Evolutionary conservation across 179 eudicot genomes (phyloP), one percentile per base, ranked within the genome.

Genomic region (Vitellaria paradoxa): DNA sequence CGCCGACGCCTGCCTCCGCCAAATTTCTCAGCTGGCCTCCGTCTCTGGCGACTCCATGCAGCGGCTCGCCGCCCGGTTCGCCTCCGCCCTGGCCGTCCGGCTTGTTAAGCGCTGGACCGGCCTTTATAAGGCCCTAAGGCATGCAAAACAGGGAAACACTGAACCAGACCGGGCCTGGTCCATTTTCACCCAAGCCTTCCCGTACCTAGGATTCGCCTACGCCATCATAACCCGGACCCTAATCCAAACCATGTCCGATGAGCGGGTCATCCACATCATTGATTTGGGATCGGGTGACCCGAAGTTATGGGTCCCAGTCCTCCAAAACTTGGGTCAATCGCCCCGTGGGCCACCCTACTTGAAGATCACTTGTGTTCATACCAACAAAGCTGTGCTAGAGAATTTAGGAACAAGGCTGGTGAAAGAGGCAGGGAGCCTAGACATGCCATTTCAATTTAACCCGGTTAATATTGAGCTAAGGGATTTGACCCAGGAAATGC

Each of bases 61-160:
- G 55, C 77, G 88, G 55, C 75, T 86, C 1, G 81, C 86, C 6
- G 65, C 85, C 47, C 24, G 81, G 21, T 86, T 83, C 9, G 79
- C 88, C 69, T 55, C 84, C 0, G 86, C 88, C 6, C 56, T 83
- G 65, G 88, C 85, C 6, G 65, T 56, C 57, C 80, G 88, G 68
- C 79, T 86, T 1, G 63, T 86, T 62, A 86, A 75, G 70, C 82
- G 80, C 14, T 83, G 88, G 88, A 74, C 86, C 3, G 86, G 88
- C 12, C 68, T 86, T 8, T 79, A 73, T 23, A 81, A 79, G 76
- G 83, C 81, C 72, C 65, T 86, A 6, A 81, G 50, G 52, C 60
- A 64, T 9, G 2, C 50, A 18, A 73, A 65, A 2, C 68, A 53
- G 0, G 56, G 10, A 17, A 49, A 15, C 10, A 8, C 24, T 8